Conservation (phyloP, 2,329 filamentous ascomycete genomes). For the Dactylellina parvicollis region DNA sequence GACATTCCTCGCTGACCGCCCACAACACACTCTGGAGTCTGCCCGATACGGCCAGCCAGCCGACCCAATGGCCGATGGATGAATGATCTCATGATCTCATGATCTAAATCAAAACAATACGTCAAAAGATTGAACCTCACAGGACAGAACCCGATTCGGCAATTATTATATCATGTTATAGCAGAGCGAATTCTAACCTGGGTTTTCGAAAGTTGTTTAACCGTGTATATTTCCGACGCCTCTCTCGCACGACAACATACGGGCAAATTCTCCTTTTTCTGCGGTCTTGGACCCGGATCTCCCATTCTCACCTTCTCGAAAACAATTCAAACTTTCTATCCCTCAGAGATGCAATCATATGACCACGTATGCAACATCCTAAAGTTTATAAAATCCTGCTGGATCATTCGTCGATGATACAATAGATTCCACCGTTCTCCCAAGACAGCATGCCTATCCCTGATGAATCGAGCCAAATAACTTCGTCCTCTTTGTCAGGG, state of each 20-base stretch:
- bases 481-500: neutral
- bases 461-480: constrained; percentile 16
- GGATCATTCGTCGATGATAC: neutral
- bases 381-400: neutral
- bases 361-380: constrained; percentile 8
- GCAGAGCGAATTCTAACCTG: no score
- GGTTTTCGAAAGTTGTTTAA: no score
- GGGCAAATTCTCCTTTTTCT: neutral
- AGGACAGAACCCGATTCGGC: neutral
- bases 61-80: neutral
- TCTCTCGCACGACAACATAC: no score
- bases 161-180: neutral
- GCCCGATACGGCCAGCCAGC: constrained; percentile 3
- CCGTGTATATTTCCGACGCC: no score
- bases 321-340: neutral
- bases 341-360: neutral
- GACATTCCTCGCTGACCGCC: no score
- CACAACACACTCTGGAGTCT: constrained; percentile 25
- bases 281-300: neutral
- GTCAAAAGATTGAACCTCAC: no score
- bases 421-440: neutral
- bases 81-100: constrained; percentile 25
- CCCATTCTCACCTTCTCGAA: no score
- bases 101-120: neutral
- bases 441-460: neutral